Evolutionary conservation across 2,329 filamentous ascomycete species (phyloP).

Genomic region (Drechslerella coelobrocha): DNA sequence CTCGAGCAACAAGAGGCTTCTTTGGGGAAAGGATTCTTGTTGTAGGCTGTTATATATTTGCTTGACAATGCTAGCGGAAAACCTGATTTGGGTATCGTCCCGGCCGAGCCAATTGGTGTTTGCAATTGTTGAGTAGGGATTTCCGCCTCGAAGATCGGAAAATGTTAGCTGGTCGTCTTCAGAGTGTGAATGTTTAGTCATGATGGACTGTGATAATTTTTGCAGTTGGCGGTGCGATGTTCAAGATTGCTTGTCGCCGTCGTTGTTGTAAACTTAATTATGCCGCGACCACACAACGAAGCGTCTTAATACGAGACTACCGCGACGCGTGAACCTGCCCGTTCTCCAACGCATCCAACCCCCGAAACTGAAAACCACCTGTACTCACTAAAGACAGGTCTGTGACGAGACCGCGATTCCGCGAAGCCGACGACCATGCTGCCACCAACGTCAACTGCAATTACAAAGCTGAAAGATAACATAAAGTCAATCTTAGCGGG

Average conservation of each 20-base stretch:
- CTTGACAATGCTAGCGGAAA: slow-evolving; percentile 79
- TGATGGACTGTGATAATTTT: background rate
- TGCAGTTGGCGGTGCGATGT: background rate
- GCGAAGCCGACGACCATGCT: background rate
- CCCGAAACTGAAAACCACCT: too few relatives aligned
- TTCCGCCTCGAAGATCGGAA: slow-evolving; percentile 74
- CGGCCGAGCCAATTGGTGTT: slow-evolving; percentile 80
- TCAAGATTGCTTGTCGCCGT: background rate
- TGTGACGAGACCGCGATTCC: background rate
- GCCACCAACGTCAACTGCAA: background rate
- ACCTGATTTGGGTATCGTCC: slow-evolving; percentile 65
- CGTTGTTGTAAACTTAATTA: background rate
- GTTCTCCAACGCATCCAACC: background rate
- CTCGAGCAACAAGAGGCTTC: slow-evolving; percentile 81
- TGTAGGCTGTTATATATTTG: slow-evolving; percentile 90
- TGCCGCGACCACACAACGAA: background rate
- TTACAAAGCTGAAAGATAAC: background rate
- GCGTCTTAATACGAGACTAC: background rate
- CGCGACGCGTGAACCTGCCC: background rate
- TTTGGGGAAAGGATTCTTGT: slow-evolving; percentile 77
- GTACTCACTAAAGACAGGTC: too few relatives aligned
- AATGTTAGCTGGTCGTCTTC: slow-evolving; percentile 68
- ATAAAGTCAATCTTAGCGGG: background rate
- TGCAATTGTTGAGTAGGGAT: slow-evolving; percentile 76
- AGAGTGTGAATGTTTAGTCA: slow-evolving; percentile 7